Base-by-base conservation (phyloP, 345 rosid genomes). In the Rhizophora apiculata region DNA sequence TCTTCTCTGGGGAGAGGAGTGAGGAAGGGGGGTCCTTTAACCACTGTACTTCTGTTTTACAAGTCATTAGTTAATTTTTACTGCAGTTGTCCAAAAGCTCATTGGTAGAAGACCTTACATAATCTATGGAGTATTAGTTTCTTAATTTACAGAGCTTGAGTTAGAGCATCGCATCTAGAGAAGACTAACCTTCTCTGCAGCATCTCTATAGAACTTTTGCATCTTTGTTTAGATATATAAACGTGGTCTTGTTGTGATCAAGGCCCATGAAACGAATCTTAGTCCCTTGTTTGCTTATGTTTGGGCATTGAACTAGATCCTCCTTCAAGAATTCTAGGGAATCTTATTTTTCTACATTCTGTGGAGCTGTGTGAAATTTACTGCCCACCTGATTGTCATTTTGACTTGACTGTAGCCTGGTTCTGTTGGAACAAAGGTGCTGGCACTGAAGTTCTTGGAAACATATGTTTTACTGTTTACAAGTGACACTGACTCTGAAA, bases 371-470 rank as follows among this genome's bases (percentile, higher is more conserved):
- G 36, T 78, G 31, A 64, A 63, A 65, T 53, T 20, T 70, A 48
- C 46, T 61, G 51, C 70, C 73, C 48, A 73, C 21, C 26, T 68
- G 46, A 7, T 32, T 62, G 30, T 54, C 32, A 34, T 20, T 69
- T 62, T 56, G 48, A 71, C 68, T 73, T 79, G 63, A 64, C 48
- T 80, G 84, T 81, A 95, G 99, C 89, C 90, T 80, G 97, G 92
- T 65, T 71, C 76, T 56, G 78, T 90, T 62, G 87, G 96, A 65
- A 82, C 81, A 66, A 87, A 76, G 85, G 73, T 95, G 87, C 79
- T 86, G 81, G 90, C 96, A 32, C 78, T 92, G 76, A 95, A 92
- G 82, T 95, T 92, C 81, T 82, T 95, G 96, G 96, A 95, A 82
- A 92, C 79, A 11, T 85, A 79, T 75, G 68, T 95, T 62, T 80